Conservation (phyloP, 805 yeast species). For the Wickerhamiella galacta region DNA sequence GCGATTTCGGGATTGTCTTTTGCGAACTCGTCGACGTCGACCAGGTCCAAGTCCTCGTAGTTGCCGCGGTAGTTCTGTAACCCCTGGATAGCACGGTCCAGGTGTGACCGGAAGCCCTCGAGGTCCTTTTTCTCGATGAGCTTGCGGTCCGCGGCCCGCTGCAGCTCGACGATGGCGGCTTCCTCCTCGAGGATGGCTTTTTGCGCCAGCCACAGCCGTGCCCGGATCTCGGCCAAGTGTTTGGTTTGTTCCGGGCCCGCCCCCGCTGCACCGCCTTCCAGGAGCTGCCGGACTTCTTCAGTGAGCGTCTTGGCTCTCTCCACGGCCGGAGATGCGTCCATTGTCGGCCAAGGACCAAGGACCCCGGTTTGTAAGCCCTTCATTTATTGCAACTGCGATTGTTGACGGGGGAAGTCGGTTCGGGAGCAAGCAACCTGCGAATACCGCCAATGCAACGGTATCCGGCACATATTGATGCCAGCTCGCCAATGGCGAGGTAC, state of each 20-base stretch:
- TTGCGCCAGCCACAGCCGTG: not conserved
- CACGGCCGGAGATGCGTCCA: no score
- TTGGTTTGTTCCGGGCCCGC: not conserved
- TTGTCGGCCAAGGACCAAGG: no score
- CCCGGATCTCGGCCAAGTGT: not conserved
- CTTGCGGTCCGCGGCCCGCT: not conserved
- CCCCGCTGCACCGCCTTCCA: not conserved
- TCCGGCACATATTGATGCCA: slow-evolving; percentile 10
- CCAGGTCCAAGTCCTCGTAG: slow-evolving; percentile 11
- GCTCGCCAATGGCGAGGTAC: slow-evolving; percentile 29
- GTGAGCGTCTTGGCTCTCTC: no score
- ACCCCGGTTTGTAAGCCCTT: no score
- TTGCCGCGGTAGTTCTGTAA: slow-evolving; percentile 9
- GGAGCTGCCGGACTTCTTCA: not conserved
- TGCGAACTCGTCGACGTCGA: slow-evolving; percentile 12
- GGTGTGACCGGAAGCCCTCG: slow-evolving; percentile 3
- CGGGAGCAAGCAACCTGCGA: no score
- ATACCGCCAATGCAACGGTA: not conserved
- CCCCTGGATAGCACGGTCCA: slow-evolving; percentile 11
- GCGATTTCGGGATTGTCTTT: slow-evolving; percentile 10
- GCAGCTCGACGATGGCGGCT: not conserved
- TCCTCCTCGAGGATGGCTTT: not conserved
- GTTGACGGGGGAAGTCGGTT: no score
- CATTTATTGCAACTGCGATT: no score
- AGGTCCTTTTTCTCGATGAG: not conserved